Evolutionary conservation across 148 eudicot genomes (phyloP).

Genomic region (Arbutus unedo): DNA sequence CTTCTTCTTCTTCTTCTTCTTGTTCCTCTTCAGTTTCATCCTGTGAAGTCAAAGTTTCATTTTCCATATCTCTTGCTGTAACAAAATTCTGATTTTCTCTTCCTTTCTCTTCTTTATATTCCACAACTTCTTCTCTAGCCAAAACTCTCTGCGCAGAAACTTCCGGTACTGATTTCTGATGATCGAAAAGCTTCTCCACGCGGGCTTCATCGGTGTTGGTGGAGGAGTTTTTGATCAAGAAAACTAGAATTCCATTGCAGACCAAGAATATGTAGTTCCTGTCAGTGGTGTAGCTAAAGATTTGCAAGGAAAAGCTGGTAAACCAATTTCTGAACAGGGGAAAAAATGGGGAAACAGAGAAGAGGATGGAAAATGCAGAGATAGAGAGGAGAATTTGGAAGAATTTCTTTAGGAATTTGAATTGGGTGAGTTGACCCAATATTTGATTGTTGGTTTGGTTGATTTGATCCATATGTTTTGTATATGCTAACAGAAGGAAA

Average conservation of each 20-base stretch:
- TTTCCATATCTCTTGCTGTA: background rate
- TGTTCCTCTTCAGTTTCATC: constrained; percentile 13
- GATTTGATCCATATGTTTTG: constrained; percentile 16
- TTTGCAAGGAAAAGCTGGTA: constrained; percentile 12
- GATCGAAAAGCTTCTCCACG: background rate
- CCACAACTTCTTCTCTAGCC: constrained; percentile 13
- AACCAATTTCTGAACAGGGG: constrained; percentile 16
- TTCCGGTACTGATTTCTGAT: background rate
- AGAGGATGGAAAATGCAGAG: constrained; percentile 30
- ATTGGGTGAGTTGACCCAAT: background rate
- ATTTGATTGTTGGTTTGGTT: background rate
- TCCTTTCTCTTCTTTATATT: constrained; percentile 12
- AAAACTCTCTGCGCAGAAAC: background rate
- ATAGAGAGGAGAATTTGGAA: constrained; percentile 26
- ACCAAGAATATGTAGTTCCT: constrained; percentile 62
- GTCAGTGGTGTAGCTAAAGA: constrained; percentile 36
- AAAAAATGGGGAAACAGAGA: constrained; percentile 25
- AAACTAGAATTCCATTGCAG: constrained; percentile 57
- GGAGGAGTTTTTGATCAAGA: constrained; percentile 33
- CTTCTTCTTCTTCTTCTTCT: constrained; percentile 23
- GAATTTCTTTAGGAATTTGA: constrained; percentile 20
- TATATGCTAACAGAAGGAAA: background rate
- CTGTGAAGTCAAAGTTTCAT: background rate
- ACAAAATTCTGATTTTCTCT: background rate
- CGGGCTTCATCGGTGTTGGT: background rate